Base-by-base conservation (phyloP, 2,329 filamentous ascomycete species). In the Monosporascus sp. region DNA sequence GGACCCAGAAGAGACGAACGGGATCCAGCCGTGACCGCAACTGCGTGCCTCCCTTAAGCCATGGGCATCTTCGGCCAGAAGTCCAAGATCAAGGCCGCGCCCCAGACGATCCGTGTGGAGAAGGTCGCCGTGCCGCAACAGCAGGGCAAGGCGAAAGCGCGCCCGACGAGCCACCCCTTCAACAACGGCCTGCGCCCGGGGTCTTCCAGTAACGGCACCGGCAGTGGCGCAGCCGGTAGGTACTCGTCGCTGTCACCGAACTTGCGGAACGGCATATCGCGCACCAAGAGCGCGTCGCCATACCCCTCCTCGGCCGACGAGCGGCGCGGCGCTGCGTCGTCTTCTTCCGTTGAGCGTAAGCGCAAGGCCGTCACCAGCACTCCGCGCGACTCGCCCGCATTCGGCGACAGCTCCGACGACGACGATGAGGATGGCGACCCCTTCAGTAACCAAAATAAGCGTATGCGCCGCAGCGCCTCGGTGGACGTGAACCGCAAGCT, bases 371-470 rank as follows among this genome's bases (percentile, higher is more conserved):
- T 61, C 24, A 62, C 59, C 47, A 64, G 60, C 52, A 66, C 65
- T 18, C 67, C 67, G 6, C 60, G 70, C 44, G 67, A 72, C 14
- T 80, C 78, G 7, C 77, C 79, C 3, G 74, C 71, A 14, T 77
- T 72, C 54, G 76, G 73, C 49, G 70, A 79, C 58, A 72, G 76
- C 51, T 80, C 79, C 54, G 77, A 67, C 27, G 64, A 77, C 54
- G 77, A 80, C 52, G 75, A 72, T 49, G 77, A 77, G 41, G 78
- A 78, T 50, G 77, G 79, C 56, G 76, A 79, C 49, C 71, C 73
- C 54, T 82, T 79, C 73, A 74, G 57, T 47, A 56, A 54, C 50
- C 50, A 75, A 66, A 73, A 70, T 56, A 81, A 82, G 71, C 71
- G 77, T 54, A 71, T 75, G 58, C 77, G 77, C 58, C 65, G 64